phyloP scores from a whole-genome alignment of 148 eudicot genomes.

The Tetragonia tetragonoides region DNA sequence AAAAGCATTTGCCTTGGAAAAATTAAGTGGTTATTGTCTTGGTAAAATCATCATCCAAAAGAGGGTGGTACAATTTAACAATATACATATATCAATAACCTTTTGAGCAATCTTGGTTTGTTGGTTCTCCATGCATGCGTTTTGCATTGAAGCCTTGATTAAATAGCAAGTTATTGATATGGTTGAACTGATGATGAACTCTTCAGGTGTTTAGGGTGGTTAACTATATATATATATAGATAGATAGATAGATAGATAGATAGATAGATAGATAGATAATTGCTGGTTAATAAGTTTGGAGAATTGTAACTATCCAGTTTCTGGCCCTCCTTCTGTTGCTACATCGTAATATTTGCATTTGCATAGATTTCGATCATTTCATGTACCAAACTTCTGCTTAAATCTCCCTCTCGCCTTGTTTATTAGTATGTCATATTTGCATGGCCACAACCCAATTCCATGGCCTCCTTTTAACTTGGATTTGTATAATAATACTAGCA shows the following conservation, averaged over 20 bases:
- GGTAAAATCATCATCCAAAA: no score
- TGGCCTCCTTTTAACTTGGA: no score
- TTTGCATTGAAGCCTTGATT: neutral
- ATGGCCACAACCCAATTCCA: neutral
- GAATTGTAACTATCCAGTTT: constrained; percentile 32
- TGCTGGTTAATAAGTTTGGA: constrained; percentile 32
- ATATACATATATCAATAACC: constrained; percentile 23
- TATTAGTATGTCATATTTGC: neutral
- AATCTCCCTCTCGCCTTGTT: constrained; percentile 24
- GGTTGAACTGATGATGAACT: neutral
- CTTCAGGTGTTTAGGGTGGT: neutral
- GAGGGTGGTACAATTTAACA: no score
- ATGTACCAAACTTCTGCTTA: constrained; percentile 71
- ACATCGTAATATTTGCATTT: constrained; percentile 43
- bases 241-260: neutral
- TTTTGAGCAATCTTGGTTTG: constrained; percentile 49
- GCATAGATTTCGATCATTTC: constrained; percentile 30
- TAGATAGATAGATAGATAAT: neutral
- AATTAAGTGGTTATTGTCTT: no score
- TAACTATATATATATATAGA: neutral
- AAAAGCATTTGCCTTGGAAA: no score
- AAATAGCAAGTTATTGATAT: neutral
- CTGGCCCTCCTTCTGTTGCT: constrained; percentile 34
- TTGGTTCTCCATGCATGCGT: constrained; percentile 46
- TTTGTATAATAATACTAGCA: no score